Evolutionary conservation across 306 rosid species (phyloP), one percentile per base, ranked within the genome.

Genomic region (Vigna trinervia): DNA sequence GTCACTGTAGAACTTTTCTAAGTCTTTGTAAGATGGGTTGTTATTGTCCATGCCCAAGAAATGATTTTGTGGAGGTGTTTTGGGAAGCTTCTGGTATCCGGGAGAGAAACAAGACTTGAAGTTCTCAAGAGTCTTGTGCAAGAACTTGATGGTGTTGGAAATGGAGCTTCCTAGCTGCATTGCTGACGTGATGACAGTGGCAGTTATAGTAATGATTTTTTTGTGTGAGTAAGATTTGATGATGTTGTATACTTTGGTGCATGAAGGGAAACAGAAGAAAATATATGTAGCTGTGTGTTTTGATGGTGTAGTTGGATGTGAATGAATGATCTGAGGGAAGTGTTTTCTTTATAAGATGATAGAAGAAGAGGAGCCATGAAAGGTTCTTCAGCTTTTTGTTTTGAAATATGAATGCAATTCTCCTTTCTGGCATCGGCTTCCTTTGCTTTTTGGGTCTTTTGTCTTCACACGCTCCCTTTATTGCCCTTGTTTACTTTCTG

Each of bases 141-240:
- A 83, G 81, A 96, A 85, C 83, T 84, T 88, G 84, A 83, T 92
- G 85, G 96, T 88, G 76, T 47, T 84, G 80, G 89, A 90, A 83
- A 94, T 83, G 79, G 98, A 77, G 50, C 48, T 84, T 82, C 87
- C 75, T 22, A 92, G 80, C 83, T 86, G 17, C 98, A 92, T 92
- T 77, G 71, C 12, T 68, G 73, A 48, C 47, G 72, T 8, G 11
- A 63, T 7, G 78, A 61, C 19, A 54, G 19, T 12, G 22, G n/a
- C 0, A 15, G 20, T 9, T 32, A 68, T 43, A 45, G 61, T 77
- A 9, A 0, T 13, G 22, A 54, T 38, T n/a, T 12, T 41, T 32
- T 48, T 23, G 43, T 60, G 28, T 14, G 5, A 80, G 69, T 39
- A 47, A 71, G 46, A 45, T 58, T 71, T 41, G 2, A 9, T 28